phyloP scores from a whole-genome alignment of 1,139 yeast species.

The Ogataea hybrid region DNA sequence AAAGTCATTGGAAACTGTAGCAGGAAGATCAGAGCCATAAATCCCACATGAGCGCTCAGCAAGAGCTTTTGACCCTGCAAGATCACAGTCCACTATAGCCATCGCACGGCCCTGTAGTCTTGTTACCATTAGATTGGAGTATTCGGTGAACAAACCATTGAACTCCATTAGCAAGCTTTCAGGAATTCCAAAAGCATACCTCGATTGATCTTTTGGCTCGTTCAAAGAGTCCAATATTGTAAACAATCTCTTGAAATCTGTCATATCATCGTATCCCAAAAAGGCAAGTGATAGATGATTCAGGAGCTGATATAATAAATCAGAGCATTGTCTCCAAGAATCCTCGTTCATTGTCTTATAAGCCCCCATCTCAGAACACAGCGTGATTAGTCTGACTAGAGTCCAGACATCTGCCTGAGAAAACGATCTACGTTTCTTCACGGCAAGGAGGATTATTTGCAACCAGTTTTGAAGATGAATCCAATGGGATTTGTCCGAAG shows the following conservation, averaged over 20 bases:
- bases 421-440: conserved; percentile 6
- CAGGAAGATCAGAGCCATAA: too few species aligned
- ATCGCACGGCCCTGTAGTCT: not conserved
- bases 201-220: not conserved
- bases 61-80: too few species aligned
- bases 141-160: not conserved
- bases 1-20: not conserved
- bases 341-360: not conserved
- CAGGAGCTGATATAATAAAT: conserved; percentile 8
- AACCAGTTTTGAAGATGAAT: conserved; percentile 26
- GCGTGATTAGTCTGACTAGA: conserved; percentile 12
- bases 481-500: conserved; percentile 19
- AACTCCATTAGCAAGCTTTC: not conserved
- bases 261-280: conserved; percentile 20
- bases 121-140: not conserved
- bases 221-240: not conserved
- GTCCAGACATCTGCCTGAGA: conserved; percentile 19
- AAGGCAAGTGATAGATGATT: conserved; percentile 8
- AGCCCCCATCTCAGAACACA: conserved; percentile 1
- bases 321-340: not conserved
- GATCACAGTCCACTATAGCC: too few species aligned
- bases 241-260: not conserved
- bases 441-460: conserved; percentile 7
- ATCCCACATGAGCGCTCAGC: too few species aligned
- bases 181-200: not conserved